These are phyloP conservation scores for Aureobasidium mangrovei DNA, from an alignment of 2,329 filamentous ascomycete genomes.

Conservation along the genomic window DNA sequence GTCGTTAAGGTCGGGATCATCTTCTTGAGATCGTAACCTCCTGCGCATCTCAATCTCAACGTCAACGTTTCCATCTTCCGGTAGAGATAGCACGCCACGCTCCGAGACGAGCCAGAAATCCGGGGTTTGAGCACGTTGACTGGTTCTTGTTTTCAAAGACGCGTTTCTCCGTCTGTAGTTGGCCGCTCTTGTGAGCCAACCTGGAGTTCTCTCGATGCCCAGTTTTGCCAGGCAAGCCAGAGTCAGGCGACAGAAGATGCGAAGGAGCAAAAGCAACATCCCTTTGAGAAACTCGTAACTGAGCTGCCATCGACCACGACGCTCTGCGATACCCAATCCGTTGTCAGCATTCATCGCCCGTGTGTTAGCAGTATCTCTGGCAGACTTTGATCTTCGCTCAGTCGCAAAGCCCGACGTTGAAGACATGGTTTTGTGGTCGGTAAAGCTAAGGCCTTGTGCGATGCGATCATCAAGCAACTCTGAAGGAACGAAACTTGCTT, in stretches of 20 bases:
- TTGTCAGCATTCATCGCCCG: conserved; percentile 34
- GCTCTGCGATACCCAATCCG: conserved; percentile 70
- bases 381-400: conserved; percentile 48
- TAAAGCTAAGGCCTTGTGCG: conserved; percentile 28
- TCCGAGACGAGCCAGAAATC: conserved; percentile 47
- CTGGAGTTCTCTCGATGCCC: conserved; percentile 53
- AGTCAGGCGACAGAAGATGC: conserved; percentile 48
- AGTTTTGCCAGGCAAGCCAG: conserved; percentile 48
- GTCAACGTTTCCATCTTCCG: conserved; percentile 59
- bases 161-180: conserved; percentile 28
- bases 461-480: conserved; percentile 36
- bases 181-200: conserved; percentile 52
- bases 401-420: conserved; percentile 51
- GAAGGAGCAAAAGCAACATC: conserved; percentile 57
- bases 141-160: conserved; percentile 12
- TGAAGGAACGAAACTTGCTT: conserved; percentile 30
- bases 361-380: conserved; percentile 18
- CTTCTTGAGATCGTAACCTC: conserved; percentile 35
- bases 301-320: conserved; percentile 69
- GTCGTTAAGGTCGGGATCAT: conserved; percentile 43
- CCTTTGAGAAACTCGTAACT: conserved; percentile 67
- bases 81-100: conserved; percentile 47
- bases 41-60: conserved; percentile 71
- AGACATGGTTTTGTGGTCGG: conserved; percentile 27
- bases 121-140: conserved; percentile 21